Conservation (phyloP, 768 basidiomycete species). For the Boletus vinaceobasis region DNA sequence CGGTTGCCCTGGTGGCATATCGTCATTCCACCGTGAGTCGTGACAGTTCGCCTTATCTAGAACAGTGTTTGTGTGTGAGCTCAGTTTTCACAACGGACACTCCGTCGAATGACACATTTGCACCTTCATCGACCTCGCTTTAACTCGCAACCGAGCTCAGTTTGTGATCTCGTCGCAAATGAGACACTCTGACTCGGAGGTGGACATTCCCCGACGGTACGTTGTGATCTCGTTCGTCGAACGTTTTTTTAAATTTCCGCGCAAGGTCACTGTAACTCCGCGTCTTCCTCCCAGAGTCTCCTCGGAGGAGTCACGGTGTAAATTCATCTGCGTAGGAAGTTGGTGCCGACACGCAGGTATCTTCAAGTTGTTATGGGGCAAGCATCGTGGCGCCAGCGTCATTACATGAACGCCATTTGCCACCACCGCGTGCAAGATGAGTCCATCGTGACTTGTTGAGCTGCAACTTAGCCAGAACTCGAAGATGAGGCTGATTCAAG, state of each 20-base stretch:
- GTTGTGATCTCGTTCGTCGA: background rate
- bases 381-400: background rate
- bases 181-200: background rate
- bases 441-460: background rate
- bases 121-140: background rate
- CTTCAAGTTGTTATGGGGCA: background rate
- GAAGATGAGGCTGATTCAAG: background rate
- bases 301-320: background rate
- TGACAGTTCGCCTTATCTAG: background rate
- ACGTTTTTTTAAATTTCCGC: background rate
- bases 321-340: too few species aligned
- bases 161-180: background rate
- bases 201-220: background rate
- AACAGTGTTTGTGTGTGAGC: background rate
- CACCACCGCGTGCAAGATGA: too few species aligned
- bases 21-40: background rate
- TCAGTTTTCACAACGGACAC: background rate
- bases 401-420: background rate
- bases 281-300: background rate
- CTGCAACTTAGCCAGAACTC: too few species aligned
- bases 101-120: background rate
- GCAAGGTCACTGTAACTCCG: background rate
- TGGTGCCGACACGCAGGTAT: background rate
- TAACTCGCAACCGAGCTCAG: slow-evolving; percentile 1
- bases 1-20: background rate